These are phyloP conservation scores for Telfairia occidentalis DNA, from an alignment of 331 rosid genomes.

Conservation along the genomic window DNA sequence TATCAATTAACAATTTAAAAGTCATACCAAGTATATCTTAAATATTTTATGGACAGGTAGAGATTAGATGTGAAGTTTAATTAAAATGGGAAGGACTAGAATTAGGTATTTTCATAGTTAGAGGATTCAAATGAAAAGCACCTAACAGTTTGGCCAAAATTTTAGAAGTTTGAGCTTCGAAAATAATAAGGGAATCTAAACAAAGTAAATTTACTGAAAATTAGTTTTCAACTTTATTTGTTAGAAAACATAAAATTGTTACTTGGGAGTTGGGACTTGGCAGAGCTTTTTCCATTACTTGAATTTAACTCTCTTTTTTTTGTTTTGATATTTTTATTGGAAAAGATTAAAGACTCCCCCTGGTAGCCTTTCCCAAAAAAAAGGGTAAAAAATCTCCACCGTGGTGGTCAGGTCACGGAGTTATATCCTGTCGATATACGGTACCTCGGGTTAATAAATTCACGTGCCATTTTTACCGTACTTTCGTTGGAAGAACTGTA, in stretches of 20 bases:
- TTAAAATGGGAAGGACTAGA: neutral
- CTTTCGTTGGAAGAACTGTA: neutral
- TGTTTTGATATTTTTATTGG: no score
- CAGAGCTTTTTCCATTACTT: no score
- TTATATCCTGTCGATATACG: neutral
- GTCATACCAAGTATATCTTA: no score
- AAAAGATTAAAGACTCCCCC: no score
- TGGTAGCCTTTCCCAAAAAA: neutral
- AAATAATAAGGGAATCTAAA: no score
- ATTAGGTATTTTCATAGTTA: no score
- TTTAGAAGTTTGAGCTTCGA: neutral
- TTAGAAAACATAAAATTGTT: no score
- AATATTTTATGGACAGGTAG: neutral
- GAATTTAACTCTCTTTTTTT: no score
- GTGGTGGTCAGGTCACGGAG: neutral
- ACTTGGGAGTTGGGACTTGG: no score
- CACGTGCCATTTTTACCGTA: neutral
- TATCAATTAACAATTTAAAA: no score
- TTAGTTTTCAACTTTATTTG: no score
- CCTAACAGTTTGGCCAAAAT: neutral
- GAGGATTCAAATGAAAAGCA: neutral
- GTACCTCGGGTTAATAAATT: neutral
- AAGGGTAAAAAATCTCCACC: neutral
- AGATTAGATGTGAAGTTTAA: neutral
- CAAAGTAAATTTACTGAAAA: no score